Percentiles rank a stretch among this genome's conserved stretches.
phyloP scores from a whole-genome alignment of 2,329 filamentous ascomycete species.

The Verticillium isaacii region DNA sequence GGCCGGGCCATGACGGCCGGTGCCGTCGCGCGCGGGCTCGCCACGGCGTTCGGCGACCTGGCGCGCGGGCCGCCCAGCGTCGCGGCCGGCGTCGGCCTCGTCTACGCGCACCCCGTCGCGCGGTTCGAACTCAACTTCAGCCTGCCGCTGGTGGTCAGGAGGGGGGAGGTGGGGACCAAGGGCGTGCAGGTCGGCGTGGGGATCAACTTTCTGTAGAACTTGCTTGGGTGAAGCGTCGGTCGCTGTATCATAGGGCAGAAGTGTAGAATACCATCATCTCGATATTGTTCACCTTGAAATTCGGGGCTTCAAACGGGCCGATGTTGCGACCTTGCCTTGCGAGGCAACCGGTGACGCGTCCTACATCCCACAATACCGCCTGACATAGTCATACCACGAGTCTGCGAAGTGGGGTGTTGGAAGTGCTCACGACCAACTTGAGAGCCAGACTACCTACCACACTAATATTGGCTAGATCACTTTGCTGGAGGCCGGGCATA shows the following conservation, averaged over 20 bases:
- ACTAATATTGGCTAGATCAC: no score
- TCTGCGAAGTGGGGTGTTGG: no score
- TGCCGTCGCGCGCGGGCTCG: slow-evolving; percentile 49
- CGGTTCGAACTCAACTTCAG: slow-evolving; percentile 96
- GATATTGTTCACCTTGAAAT: no score
- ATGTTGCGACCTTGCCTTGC: no score
- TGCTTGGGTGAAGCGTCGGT: no score
- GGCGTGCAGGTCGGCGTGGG: slow-evolving; percentile 94
- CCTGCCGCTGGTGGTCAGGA: slow-evolving; percentile 74
- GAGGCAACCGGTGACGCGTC: no score
- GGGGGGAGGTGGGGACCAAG: slow-evolving; percentile 83
- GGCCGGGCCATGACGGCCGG: slow-evolving; percentile 24
- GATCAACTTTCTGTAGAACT: slow-evolving; percentile 78
- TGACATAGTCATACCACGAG: no score
- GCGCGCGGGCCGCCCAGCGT: slow-evolving; percentile 74
- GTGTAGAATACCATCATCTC: not conserved
- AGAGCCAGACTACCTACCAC: no score
- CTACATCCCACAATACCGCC: no score
- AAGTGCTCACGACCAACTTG: no score
- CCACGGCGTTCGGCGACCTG: slow-evolving; percentile 63
- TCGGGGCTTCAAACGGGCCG: no score
- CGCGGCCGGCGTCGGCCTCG: slow-evolving; percentile 81
- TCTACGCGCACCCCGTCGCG: slow-evolving; percentile 91
- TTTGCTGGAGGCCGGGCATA: no score
- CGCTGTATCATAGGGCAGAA: not conserved